Conservation (phyloP, 2,329 filamentous ascomycete genomes). For the Beauveria scarabaeidicola region DNA sequence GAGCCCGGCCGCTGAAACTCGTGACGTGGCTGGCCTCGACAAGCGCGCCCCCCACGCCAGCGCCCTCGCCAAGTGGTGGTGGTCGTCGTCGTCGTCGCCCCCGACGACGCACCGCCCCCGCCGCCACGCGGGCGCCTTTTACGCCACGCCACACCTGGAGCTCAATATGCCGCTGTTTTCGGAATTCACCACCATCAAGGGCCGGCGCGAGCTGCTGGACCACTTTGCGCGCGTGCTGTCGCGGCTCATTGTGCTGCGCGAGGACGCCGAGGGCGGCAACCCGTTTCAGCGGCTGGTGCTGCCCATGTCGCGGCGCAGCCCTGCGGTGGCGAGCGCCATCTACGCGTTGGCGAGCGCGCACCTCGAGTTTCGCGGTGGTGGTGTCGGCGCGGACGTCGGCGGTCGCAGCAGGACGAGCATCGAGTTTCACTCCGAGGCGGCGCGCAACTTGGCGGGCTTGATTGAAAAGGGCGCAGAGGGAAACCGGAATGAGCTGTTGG, state of each 20-base stretch:
- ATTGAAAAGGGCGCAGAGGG: slow-evolving; percentile 44
- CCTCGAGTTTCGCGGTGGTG: slow-evolving; percentile 56
- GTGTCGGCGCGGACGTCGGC: slow-evolving; percentile 39
- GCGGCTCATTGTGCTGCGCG: slow-evolving; percentile 56
- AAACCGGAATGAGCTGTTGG: slow-evolving; percentile 49
- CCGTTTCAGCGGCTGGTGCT: slow-evolving; percentile 55
- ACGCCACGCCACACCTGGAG: slow-evolving; percentile 31
- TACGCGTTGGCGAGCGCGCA: slow-evolving; percentile 80
- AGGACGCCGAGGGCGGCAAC: slow-evolving; percentile 50
- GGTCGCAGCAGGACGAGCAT: slow-evolving; percentile 40
- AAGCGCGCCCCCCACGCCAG: neutral
- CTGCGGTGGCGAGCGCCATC: slow-evolving; percentile 69
- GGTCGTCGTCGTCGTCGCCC: neutral
- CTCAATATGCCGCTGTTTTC: slow-evolving; percentile 45
- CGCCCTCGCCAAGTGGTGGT: neutral
- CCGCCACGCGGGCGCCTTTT: slow-evolving; percentile 13
- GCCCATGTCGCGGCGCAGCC: slow-evolving; percentile 47
- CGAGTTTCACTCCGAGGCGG: slow-evolving; percentile 51
- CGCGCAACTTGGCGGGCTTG: slow-evolving; percentile 47
- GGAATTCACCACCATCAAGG: slow-evolving; percentile 47
- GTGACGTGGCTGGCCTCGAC: neutral
- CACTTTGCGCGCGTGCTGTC: slow-evolving; percentile 58
- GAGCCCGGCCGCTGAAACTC: too few relatives aligned
- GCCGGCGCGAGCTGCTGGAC: slow-evolving; percentile 48
- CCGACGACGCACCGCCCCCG: neutral